A percentile compares a stretch with the other conserved stretches of the same genome.
Evolutionary conservation across 2,329 filamentous ascomycete species (phyloP).

Genomic region (Fonsecaea monophora): DNA sequence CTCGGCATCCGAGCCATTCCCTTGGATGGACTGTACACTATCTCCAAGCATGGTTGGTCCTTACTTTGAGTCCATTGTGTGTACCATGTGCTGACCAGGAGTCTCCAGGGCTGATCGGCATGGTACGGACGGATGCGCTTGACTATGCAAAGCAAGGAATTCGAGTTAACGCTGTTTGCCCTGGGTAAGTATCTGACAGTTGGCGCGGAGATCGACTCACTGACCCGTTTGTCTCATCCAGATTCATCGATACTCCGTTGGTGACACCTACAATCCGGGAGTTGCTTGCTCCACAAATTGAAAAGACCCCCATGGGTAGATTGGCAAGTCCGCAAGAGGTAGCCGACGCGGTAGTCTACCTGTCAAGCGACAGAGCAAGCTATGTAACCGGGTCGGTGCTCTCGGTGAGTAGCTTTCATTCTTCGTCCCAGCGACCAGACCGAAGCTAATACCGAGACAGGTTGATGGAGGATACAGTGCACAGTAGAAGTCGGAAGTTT

Average conservation of each 20-base stretch:
- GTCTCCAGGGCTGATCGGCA: slow-evolving; percentile 45
- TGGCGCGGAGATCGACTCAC: neutral
- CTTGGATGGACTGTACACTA: slow-evolving; percentile 48
- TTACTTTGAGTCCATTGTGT: neutral
- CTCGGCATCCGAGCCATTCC: slow-evolving; percentile 56
- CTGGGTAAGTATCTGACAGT: slow-evolving; percentile 42
- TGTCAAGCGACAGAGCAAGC: slow-evolving; percentile 42
- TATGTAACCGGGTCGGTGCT: slow-evolving; percentile 44
- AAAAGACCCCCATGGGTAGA: slow-evolving; percentile 41
- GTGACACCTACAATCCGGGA: slow-evolving; percentile 10
- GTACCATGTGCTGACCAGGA: neutral
- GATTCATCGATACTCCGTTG: slow-evolving; percentile 11
- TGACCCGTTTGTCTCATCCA: neutral
- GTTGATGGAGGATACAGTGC: slow-evolving; percentile 24
- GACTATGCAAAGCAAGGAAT: slow-evolving; percentile 46
- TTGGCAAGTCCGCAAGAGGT: slow-evolving; percentile 47
- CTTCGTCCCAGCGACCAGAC: neutral
- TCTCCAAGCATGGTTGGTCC: slow-evolving; percentile 20
- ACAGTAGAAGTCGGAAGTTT: slow-evolving; percentile 12
- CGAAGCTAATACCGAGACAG: slow-evolving; percentile 2
- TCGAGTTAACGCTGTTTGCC: slow-evolving; percentile 49
- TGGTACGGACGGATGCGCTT: slow-evolving; percentile 50
- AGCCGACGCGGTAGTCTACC: slow-evolving; percentile 45
- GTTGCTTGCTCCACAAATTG: slow-evolving; percentile 12
- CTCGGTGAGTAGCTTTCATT: slow-evolving; percentile 7